Base-by-base conservation (phyloP, 306 rosid genomes). In the Arachis hypogaea region DNA sequence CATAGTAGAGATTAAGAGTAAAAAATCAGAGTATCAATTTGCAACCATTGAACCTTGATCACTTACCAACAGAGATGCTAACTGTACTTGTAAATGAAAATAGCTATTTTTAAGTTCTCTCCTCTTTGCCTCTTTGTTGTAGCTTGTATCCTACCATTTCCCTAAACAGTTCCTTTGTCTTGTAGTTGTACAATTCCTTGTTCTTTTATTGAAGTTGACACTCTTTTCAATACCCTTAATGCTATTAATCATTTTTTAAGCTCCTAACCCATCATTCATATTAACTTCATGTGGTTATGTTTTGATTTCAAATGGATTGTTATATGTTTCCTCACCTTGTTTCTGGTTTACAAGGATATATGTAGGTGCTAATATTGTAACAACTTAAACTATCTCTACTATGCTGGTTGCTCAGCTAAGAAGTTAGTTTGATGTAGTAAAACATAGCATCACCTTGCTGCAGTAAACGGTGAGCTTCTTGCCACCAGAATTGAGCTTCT, bases 31-130 rank as follows among this genome's bases (percentile, higher is more conserved):
- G 54, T 40, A 59, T 73, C 44, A 54, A 42, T 43, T 59, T 65
- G 83, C 54, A 49, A 5, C 56, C 3, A 2, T 33, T 33, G 38
- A 33, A 33, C 61, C 45, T 49, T 57, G 68, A 45, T 70, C 77
- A 54, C 60, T 60, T 51, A 52, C 68, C 77, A 70, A 75, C 77
- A 64, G 73, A 72, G 56, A 33, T 71, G 56, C 73, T 51, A 77
- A 73, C 72, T 75, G 85, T 77, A 38, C 66, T 69, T 84, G 88
- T 77, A 84, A 66, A 84, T 84, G 82, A 84, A 77, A 50, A 64
- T 77, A 73, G 73, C 10, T 6, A 45, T 11, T 64, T 4, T 11
- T 14, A 2, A 8, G 11, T 16, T 3, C 18, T 22, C 14, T 40
- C 9, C 55, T n/a, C 38, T 43, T 43, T 63, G 69, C 18, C 61